Base-by-base conservation (phyloP, 805 yeast species). In the Lipomyces yamadae region DNA sequence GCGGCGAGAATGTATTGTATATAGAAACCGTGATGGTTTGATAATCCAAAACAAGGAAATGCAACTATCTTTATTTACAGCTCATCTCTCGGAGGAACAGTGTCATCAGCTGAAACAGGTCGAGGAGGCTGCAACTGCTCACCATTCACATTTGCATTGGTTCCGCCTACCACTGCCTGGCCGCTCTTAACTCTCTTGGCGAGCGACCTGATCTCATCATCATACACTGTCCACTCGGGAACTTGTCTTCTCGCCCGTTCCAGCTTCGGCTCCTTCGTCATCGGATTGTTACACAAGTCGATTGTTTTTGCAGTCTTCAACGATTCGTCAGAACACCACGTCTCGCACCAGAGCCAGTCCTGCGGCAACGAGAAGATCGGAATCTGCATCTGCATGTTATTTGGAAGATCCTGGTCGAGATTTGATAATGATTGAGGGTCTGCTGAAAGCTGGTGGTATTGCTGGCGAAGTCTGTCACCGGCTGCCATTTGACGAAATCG, bases 311-410 rank as follows among this genome's bases (percentile, higher is more conserved):
- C 97, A 0, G 79, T 78, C 62, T 75, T 76, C 65, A 88, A 78
- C 42, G 85, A 79, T 60, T 83, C 88, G 69, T 87, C 90, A 37
- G 87, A 82, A 76, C 97, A 90, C 97, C 97, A 91, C 0, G 97
- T 91, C 74, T 91, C 97, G 78, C 96, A 92, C 97, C 97, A 92
- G 50, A 91, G 79, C 96, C 96, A 91, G 56, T 90, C 93, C 71
- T 88, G 88, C 2, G 92, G 90, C 56, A 91, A 79, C 7, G 95
- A 88, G 73, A 81, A 84, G 24, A 92, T 92, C 60, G 88, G 88
- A 37, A 94, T 77, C 35, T 78, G 76, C 30, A 81, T 73, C 77
- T 95, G 98, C 72, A 93, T 72, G 74, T 91, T 90, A 77, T 94
- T 95, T n/a, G 97, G 92, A 68, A 94, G 82, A 75, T 95, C 98